A percentile compares a stretch with the other conserved stretches of the same genome.
These are phyloP conservation scores for Eucalyptus polyanthemos DNA, from an alignment of 345 rosid genomes.

Conservation along the genomic window DNA sequence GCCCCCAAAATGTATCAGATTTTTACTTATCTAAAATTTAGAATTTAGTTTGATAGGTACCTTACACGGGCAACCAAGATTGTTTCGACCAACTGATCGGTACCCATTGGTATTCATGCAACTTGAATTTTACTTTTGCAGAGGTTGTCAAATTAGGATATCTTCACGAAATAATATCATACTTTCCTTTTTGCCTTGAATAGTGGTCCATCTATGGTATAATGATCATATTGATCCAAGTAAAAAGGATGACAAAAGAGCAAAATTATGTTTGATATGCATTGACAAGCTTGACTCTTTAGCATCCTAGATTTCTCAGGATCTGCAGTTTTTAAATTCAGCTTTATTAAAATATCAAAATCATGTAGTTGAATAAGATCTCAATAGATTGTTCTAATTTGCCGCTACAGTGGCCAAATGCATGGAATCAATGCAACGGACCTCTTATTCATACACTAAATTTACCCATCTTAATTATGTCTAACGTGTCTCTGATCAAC, in stretches of 20 bases:
- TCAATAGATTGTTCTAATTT: neutral
- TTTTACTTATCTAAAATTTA: neutral
- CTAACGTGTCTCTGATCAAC: neutral
- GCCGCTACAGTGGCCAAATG: neutral
- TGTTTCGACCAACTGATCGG: slow-evolving; percentile 57
- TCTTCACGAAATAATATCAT: neutral
- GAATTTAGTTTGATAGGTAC: slow-evolving; percentile 40
- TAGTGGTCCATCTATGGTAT: neutral
- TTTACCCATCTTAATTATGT: neutral
- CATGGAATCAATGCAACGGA: neutral
- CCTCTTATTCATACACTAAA: neutral
- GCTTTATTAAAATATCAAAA: neutral
- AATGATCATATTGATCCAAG: neutral
- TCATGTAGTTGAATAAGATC: neutral
- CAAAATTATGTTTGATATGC: neutral
- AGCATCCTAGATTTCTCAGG: neutral
- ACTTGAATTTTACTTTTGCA: neutral
- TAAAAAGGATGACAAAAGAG: neutral
- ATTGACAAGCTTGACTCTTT: neutral
- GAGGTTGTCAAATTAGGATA: neutral
- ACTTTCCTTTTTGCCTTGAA: neutral
- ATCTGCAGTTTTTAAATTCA: neutral
- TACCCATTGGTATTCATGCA: neutral
- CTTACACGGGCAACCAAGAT: slow-evolving; percentile 65
- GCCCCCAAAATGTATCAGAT: too few species aligned